Base-by-base conservation (phyloP, 2,329 filamentous ascomycete species). In the Apiospora saccharicola region DNA sequence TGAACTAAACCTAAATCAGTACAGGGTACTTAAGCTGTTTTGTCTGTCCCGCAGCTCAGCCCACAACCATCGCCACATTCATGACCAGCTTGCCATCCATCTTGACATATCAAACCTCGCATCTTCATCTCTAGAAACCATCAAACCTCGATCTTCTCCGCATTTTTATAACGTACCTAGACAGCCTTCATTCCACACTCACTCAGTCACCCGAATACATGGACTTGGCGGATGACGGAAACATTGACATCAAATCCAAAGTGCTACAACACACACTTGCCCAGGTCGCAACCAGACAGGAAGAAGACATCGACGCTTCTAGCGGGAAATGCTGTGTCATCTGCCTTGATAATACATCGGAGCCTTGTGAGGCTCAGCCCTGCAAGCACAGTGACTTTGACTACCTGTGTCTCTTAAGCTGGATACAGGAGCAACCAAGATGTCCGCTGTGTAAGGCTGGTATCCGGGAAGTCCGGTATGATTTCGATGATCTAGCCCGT, bases 381-480 rank as follows among this genome's bases (percentile, higher is more conserved):
- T 98, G 95, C 85, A 88, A 89, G 57, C 95, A 98, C 84, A 83
- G 86, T 72, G 90, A 91, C 76, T 98, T 97, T 80, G 95, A 98
- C 85, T 97, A 95, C 79, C 81, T 94, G 16, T 98, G 95, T 81
- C 88, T 98, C 7, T 83, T 92, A 30, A 95, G 88, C 82, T 98
- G 96, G 95, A 85, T 97, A 6, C 88, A 94, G 76, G 86, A 93
- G 75, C 89, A 89, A 13, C 86, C 91, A 0, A 88, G 86, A 68
- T 98, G 95, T 78, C 95, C 96, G 24, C 86, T 98, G 70, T 98
- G 95, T 89, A 91, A 91, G 74, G 79, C 85, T 5, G 75, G 78
- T 53, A 85, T 91, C 47, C 77, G 80, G 7, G 86, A 88, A 30
- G 90, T 97, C 68, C 88, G 90, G 75, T 93, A 95, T 80, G 88